phyloP scores from a whole-genome alignment of 345 rosid species.

The Microcos paniculata region DNA sequence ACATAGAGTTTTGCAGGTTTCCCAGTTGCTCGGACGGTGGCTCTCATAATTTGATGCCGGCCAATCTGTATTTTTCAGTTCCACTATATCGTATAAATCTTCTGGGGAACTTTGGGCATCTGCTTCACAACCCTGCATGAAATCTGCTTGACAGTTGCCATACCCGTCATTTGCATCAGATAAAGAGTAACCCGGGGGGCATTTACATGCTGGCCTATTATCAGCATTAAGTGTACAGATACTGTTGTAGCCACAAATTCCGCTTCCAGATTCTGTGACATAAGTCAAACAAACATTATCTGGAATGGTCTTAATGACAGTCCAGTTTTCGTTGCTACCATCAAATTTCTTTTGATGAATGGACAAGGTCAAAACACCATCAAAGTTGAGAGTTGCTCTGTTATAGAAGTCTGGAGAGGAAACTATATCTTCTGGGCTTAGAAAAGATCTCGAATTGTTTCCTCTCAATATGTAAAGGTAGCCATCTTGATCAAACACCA shows the following conservation, averaged over 20 bases:
- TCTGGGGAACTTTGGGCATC: constrained; percentile 12
- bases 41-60: not conserved
- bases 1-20: not conserved
- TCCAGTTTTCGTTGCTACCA: not conserved
- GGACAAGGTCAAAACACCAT: constrained; percentile 35
- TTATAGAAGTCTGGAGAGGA: not conserved
- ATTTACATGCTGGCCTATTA: constrained; percentile 28
- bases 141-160: constrained; percentile 37
- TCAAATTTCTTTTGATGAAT: constrained; percentile 20
- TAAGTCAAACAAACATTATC: constrained; percentile 23
- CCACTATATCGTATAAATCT: constrained; percentile 19
- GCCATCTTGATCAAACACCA: constrained; percentile 30
- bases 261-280: constrained; percentile 15
- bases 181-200: constrained; percentile 29
- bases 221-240: constrained; percentile 22
- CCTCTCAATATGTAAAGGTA: constrained; percentile 23
- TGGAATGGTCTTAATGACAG: constrained; percentile 19
- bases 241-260: constrained; percentile 40
- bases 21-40: not conserved
- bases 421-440: not conserved
- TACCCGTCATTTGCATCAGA: constrained; percentile 28
- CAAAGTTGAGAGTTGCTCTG: constrained; percentile 36
- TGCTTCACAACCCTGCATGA: constrained; percentile 23
- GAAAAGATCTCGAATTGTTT: not conserved
- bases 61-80: constrained; percentile 16